Evolutionary conservation across 2,329 filamentous ascomycete species (phyloP).

Genomic region (Epichloe sylvatica): DNA sequence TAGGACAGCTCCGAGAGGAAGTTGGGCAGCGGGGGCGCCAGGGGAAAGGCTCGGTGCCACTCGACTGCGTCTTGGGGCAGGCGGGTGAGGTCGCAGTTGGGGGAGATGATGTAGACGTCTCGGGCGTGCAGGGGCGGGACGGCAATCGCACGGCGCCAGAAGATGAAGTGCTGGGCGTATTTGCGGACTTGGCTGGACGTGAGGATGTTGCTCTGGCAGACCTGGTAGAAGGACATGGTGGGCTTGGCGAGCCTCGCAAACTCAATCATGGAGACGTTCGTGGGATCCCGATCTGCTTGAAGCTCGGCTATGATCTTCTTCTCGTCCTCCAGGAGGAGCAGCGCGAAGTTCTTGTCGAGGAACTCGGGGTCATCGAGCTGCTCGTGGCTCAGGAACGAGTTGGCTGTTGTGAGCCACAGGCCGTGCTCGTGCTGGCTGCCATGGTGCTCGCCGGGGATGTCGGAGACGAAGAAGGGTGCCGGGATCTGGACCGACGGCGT

Average conservation of each 20-base stretch:
- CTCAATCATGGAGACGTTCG: conserved; percentile 65
- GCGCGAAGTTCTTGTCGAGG: conserved; percentile 72
- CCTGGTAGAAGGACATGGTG: conserved; percentile 55
- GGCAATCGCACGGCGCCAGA: conserved; percentile 85
- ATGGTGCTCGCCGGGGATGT: conserved; percentile 55
- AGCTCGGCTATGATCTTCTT: conserved; percentile 60
- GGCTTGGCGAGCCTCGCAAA: conserved; percentile 64
- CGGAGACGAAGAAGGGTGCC: conserved; percentile 54
- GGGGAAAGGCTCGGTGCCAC: conserved; percentile 69
- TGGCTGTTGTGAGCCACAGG: conserved; percentile 77
- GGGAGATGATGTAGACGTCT: conserved; percentile 83
- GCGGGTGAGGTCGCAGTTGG: conserved; percentile 66
- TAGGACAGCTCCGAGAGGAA: conserved; percentile 76
- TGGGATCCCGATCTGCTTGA: conserved; percentile 60
- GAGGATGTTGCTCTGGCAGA: conserved; percentile 57
- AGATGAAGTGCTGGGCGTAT: conserved; percentile 84
- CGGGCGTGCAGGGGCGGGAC: conserved; percentile 82
- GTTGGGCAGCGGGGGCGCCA: conserved; percentile 68
- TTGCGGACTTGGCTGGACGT: conserved; percentile 69
- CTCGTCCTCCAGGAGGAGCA: conserved; percentile 75
- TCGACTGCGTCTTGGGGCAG: conserved; percentile 54
- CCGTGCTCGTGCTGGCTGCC: conserved; percentile 59
- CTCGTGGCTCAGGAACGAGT: conserved; percentile 57
- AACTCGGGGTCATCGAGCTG: conserved; percentile 50
- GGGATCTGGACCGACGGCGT: conserved; percentile 53